phyloP scores from a whole-genome alignment of 75 land plant species.

The Cunninghamia lanceolata region DNA sequence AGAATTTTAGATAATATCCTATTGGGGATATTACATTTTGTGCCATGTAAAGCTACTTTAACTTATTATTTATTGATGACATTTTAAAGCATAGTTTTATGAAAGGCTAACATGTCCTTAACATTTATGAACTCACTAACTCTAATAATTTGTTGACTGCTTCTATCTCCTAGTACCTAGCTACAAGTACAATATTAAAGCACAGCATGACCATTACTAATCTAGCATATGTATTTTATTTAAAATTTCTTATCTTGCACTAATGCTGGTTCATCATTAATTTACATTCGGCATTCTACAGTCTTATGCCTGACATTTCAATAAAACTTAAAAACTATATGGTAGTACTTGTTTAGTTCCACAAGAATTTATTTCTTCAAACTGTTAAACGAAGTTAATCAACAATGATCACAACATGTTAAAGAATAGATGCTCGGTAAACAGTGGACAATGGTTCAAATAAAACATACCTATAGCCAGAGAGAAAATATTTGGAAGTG shows the following conservation, averaged over 20 bases:
- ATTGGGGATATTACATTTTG: no score
- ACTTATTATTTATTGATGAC: not conserved
- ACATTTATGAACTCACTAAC: not conserved
- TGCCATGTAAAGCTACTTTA: no score
- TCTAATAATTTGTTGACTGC: not conserved
- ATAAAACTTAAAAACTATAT: not conserved
- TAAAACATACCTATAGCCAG: slow-evolving; percentile 60
- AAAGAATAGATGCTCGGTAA: not conserved
- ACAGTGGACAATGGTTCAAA: not conserved
- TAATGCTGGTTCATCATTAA: not conserved
- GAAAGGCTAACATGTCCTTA: not conserved
- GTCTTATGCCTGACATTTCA: not conserved
- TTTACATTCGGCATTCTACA: not conserved
- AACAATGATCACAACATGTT: not conserved
- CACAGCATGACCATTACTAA: not conserved
- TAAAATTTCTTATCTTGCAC: not conserved
- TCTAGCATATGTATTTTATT: not conserved
- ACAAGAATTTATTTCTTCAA: not conserved
- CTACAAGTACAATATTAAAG: not conserved
- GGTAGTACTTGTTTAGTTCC: not conserved
- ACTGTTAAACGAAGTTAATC: not conserved
- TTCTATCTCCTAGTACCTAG: not conserved
- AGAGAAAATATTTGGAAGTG: slow-evolving; percentile 94
- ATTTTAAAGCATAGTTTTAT: not conserved
- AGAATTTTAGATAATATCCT: no score